Percentiles rank a stretch among this genome's conserved stretches.
Conservation (phyloP, 495 filamentous ascomycete species). For the Lasiosphaeris hirsuta region DNA sequence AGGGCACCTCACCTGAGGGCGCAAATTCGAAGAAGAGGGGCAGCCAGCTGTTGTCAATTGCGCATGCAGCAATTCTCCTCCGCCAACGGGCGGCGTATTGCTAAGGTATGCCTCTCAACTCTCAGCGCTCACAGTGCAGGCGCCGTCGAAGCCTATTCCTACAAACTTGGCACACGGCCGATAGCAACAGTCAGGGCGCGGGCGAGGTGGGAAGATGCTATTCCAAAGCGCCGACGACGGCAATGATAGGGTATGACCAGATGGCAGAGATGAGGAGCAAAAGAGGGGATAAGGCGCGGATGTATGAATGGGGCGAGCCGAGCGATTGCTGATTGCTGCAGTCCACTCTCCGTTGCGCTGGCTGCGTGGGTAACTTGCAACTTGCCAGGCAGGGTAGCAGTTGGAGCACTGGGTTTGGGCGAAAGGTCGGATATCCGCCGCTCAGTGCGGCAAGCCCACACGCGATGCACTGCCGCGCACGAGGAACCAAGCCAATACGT, state of each 20-base stretch:
- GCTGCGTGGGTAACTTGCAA: neutral
- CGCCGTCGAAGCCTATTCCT: too few relatives aligned
- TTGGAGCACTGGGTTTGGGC: neutral
- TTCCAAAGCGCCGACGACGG: conserved; percentile 6
- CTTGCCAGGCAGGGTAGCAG: neutral
- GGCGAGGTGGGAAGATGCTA: conserved; percentile 1
- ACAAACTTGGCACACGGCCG: too few relatives aligned
- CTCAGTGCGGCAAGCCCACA: conserved; percentile 4
- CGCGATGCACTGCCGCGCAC: conserved; percentile 6
- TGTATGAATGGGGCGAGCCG: conserved; percentile 27
- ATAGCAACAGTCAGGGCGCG: too few relatives aligned
- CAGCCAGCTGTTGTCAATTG: conserved; percentile 16
- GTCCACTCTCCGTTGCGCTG: neutral
- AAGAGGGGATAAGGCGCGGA: conserved; percentile 19
- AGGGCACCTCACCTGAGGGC: conserved; percentile 3
- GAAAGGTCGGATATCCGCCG: conserved; percentile 7
- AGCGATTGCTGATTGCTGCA: conserved; percentile 1
- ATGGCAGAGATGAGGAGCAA: conserved; percentile 1
- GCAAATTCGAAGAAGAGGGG: conserved; percentile 6
- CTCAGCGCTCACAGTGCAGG: too few relatives aligned
- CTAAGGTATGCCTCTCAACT: too few relatives aligned
- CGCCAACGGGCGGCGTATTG: too few relatives aligned
- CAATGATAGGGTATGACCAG: conserved; percentile 8
- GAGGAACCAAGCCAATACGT: neutral
- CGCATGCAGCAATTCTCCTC: neutral